Evolutionary conservation across 129 eudicot species (phyloP).

Genomic region (carrot (Daucus carota)): DNA sequence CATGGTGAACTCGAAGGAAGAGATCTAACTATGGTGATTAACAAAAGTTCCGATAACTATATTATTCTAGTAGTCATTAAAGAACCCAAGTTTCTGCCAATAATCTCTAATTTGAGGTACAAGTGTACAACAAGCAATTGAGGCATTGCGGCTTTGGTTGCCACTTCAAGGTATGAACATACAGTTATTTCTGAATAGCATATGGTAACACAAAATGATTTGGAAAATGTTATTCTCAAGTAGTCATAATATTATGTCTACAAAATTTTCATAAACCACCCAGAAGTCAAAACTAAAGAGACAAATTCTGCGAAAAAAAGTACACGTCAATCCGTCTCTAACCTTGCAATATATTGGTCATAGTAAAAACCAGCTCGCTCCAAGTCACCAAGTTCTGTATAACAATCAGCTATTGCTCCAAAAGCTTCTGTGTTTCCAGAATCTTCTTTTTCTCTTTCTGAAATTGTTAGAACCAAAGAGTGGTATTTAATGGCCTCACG

Average conservation of each 20-base stretch:
- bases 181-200: neutral
- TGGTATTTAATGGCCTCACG: slow-evolving; percentile 86
- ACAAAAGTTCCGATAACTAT: neutral
- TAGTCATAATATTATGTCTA: neutral
- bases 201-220: neutral
- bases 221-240: neutral
- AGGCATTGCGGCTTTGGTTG: neutral
- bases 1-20: neutral
- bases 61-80: neutral
- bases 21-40: neutral
- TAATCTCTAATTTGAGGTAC: neutral
- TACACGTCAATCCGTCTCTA: slow-evolving; percentile 53
- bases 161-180: neutral
- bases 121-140: neutral
- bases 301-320: neutral
- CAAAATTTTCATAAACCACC: neutral
- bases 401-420: slow-evolving; percentile 99
- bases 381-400: slow-evolving; percentile 88
- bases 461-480: slow-evolving; percentile 68
- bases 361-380: slow-evolving; percentile 83
- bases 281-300: neutral
- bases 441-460: slow-evolving; percentile 75
- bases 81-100: neutral
- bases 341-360: slow-evolving; percentile 81
- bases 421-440: slow-evolving; percentile 93